Percentiles rank a stretch among this genome's conserved stretches.
Conservation (phyloP, 352 stramenopile genomes). For the Globisporangium ultimum region DNA sequence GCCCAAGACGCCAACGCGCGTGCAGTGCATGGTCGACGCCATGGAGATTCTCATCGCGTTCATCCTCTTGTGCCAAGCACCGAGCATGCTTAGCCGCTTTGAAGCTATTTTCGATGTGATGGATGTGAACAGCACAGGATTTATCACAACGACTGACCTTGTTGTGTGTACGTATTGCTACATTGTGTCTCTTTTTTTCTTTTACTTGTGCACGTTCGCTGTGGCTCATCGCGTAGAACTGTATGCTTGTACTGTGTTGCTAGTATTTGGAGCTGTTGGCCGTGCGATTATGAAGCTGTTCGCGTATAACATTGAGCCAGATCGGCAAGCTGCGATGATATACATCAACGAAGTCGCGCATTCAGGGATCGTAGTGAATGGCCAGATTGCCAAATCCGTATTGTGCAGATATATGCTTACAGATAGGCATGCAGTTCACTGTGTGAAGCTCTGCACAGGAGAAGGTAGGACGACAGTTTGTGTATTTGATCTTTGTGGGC, state of each 20-base stretch:
- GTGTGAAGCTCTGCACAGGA: slow-evolving; percentile 59
- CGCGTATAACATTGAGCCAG: slow-evolving; percentile 38
- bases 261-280: slow-evolving; percentile 45
- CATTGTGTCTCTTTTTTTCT: neutral
- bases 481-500: neutral
- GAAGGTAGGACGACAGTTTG: slow-evolving; percentile 24
- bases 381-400: slow-evolving; percentile 24
- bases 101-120: slow-evolving; percentile 68
- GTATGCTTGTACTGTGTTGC: slow-evolving; percentile 1
- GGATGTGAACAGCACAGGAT: slow-evolving; percentile 30
- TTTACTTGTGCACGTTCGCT: neutral
- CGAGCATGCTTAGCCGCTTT: slow-evolving; percentile 53
- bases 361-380: slow-evolving; percentile 21
- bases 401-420: slow-evolving; percentile 56
- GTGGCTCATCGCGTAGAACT: slow-evolving; percentile 2
- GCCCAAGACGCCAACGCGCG: slow-evolving; percentile 46
- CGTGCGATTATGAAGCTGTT: slow-evolving; percentile 63
- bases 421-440: slow-evolving; percentile 50
- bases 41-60: slow-evolving; percentile 67
- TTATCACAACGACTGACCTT: slow-evolving; percentile 37
- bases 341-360: slow-evolving; percentile 42
- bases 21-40: slow-evolving; percentile 67
- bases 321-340: slow-evolving; percentile 32
- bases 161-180: slow-evolving; percentile 30
- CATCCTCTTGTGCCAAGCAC: slow-evolving; percentile 58